Evolutionary conservation across 2,329 filamentous ascomycete genomes (phyloP).

Genomic region (Colletotrichum sp.): DNA sequence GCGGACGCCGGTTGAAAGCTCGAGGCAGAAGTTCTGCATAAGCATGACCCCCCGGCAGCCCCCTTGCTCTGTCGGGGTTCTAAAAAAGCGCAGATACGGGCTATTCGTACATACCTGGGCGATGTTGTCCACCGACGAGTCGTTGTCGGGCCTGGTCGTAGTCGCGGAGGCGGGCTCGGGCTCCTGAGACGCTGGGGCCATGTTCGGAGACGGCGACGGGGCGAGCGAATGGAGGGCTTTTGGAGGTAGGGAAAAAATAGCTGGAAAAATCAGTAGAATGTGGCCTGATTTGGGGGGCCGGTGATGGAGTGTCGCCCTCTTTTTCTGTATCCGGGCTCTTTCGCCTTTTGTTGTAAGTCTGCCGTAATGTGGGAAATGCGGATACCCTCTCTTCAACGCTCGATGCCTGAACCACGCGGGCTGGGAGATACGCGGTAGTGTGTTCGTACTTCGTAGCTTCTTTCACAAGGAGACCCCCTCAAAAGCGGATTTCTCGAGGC

Average conservation of each 20-base stretch:
- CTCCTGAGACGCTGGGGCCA: conserved; percentile 20
- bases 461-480: not conserved
- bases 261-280: conserved; percentile 3
- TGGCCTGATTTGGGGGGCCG: conserved; percentile 19
- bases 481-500: not conserved
- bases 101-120: conserved; percentile 16
- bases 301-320: conserved; percentile 15
- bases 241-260: not conserved
- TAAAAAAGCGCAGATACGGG: conserved; percentile 8
- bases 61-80: conserved; percentile 2
- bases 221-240: conserved; percentile 8
- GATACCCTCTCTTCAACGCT: not conserved
- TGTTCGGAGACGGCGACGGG: conserved; percentile 12
- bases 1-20: not conserved
- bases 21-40: conserved; percentile 1
- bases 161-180: conserved; percentile 19
- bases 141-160: conserved; percentile 13
- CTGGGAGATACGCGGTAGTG: not conserved
- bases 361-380: conserved; percentile 13
- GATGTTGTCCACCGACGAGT: conserved; percentile 20
- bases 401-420: not conserved
- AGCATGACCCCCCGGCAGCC: not conserved
- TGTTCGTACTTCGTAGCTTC: not conserved
- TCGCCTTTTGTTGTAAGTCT: not conserved
- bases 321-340: not conserved